Base-by-base conservation (phyloP, 2,329 filamentous ascomycete species). In the Beauveria sp. region DNA sequence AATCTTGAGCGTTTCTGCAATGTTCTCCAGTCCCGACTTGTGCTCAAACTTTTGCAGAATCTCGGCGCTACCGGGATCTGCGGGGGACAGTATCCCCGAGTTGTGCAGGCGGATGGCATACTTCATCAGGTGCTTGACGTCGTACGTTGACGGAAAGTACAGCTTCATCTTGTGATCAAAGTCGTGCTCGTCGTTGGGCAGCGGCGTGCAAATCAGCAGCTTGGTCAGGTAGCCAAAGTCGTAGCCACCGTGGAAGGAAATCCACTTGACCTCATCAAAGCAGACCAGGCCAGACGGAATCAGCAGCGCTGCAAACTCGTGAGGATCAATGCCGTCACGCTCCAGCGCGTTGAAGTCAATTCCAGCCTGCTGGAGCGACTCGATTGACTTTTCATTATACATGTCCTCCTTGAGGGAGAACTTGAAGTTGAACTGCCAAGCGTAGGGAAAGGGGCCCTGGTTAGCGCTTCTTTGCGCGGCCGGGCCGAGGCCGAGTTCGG, bases 361-460 rank as follows among this genome's bases (percentile, higher is more conserved):
- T n/a, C 95, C 95, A 2, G 91, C 91, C 69, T 91, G 88, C 67
- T 91, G 88, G 22, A 98, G 83, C 68, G 96, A 91, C 66, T 95
- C 89, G 67, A 97, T 97, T 18, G 92, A 97, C 62, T 92, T 89
- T 72, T 96, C 89, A 65, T 96, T 95, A 77, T 96, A 98, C 95
- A 99, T 99, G 76, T 99, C 95, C 45, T 93, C 86, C 67, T 95
- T 90, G 10, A 97, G 81, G 1, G 91, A 95, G 75, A 98, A 99
- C 68, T 93, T 89, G 77, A 99, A 99, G 80, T 99, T 98, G 82
- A 99, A 99, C 68, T 97, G 93, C 95, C 95, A 99, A 20, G 93
- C 96, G 71, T 90, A 96, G 18, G 91, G 93, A 63, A 91, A 86
- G 54, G 84, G 81, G 20, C 72, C 74, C 63, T 74, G 79, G 55